Conservation (phyloP, 192 early-diverging fungal genomes). For the Mortierella hygrophila region DNA sequence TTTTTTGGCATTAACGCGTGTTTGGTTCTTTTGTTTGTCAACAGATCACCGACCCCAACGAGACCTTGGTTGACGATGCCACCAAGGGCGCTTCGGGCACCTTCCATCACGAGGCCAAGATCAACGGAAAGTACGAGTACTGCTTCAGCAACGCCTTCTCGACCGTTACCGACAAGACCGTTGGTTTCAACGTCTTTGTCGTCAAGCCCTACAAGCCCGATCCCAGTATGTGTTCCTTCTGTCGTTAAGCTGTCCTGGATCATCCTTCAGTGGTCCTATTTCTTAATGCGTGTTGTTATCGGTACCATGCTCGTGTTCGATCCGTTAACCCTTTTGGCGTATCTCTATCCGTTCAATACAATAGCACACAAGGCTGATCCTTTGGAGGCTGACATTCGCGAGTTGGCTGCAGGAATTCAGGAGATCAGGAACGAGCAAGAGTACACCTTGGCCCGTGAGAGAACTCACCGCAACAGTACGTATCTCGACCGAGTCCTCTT, state of each 20-base stretch:
- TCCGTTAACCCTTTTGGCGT: slow-evolving; percentile 12
- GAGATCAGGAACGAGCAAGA: slow-evolving; percentile 79
- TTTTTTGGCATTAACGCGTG: not conserved
- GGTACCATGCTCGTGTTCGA: slow-evolving; percentile 10
- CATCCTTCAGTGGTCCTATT: slow-evolving; percentile 36
- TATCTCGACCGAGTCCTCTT: not conserved
- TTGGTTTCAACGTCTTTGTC: slow-evolving; percentile 71
- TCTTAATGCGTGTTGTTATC: slow-evolving; percentile 9
- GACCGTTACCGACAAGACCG: slow-evolving; percentile 66
- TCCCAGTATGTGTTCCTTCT: slow-evolving; percentile 26
- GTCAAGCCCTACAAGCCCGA: slow-evolving; percentile 58
- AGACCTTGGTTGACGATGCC: slow-evolving; percentile 46
- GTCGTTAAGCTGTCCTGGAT: not conserved
- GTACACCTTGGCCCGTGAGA: slow-evolving; percentile 74
- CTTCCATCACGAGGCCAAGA: slow-evolving; percentile 58
- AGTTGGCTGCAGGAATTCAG: slow-evolving; percentile 71
- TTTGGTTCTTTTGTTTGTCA: not conserved
- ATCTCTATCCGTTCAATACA: not conserved
- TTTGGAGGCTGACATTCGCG: slow-evolving; percentile 73
- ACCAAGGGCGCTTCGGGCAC: slow-evolving; percentile 56
- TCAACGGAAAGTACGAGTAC: slow-evolving; percentile 72
- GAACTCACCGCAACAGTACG: slow-evolving; percentile 77
- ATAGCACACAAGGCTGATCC: slow-evolving; percentile 65
- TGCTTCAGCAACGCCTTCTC: slow-evolving; percentile 85
- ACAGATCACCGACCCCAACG: slow-evolving; percentile 63